These are phyloP conservation scores for Ephemerocybe angulata DNA, from an alignment of 768 basidiomycete species.

Conservation along the genomic window DNA sequence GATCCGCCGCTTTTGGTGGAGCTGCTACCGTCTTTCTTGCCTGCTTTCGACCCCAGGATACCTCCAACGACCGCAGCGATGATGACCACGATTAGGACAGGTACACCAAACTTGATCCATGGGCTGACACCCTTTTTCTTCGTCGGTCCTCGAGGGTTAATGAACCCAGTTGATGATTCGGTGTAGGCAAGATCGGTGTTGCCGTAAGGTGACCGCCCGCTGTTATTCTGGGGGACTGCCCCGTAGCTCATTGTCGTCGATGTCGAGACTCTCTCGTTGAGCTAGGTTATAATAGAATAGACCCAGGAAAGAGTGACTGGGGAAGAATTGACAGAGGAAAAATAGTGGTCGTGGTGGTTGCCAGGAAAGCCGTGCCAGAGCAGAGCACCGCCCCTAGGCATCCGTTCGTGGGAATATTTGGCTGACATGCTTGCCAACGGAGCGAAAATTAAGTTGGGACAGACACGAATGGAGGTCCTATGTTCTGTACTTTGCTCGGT, in stretches of 20 bases:
- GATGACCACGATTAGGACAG: slow-evolving; percentile 60
- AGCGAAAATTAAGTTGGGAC: no score
- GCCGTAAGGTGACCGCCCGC: slow-evolving; percentile 10
- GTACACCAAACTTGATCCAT: slow-evolving; percentile 76
- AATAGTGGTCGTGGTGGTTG: no score
- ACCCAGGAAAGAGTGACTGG: slow-evolving; percentile 2
- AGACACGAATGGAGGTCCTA: no score
- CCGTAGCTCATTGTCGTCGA: slow-evolving; percentile 3
- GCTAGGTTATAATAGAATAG: background rate
- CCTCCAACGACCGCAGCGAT: slow-evolving; percentile 72
- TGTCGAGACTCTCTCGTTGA: background rate
- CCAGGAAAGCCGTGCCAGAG: no score
- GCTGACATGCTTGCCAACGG: no score
- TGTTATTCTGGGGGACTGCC: slow-evolving; percentile 6
- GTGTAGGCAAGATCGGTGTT: slow-evolving; percentile 65
- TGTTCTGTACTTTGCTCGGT: no score
- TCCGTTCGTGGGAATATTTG: no score
- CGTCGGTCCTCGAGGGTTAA: slow-evolving; percentile 41
- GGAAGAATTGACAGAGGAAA: no score
- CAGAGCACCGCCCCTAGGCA: no score
- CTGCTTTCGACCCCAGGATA: slow-evolving; percentile 65
- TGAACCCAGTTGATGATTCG: slow-evolving; percentile 59
- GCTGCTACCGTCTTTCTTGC: slow-evolving; percentile 35
- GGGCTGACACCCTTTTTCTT: slow-evolving; percentile 54
- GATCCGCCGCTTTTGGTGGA: slow-evolving; percentile 35